Conservation (phyloP, 257 asterid genomes). For the Capsicum chinense region DNA sequence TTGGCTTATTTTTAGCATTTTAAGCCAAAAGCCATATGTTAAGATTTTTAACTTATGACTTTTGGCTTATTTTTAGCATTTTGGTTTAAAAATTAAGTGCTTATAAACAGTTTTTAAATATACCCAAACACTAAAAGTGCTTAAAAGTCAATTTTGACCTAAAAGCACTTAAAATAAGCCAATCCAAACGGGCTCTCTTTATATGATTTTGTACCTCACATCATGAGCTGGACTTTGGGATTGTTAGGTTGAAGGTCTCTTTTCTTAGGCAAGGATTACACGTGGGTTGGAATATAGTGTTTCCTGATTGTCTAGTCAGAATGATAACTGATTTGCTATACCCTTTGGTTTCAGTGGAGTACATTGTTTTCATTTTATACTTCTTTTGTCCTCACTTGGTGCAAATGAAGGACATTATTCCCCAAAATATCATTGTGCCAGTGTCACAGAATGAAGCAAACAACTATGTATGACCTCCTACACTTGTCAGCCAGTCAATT, state of each 20-base stretch:
- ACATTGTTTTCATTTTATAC: neutral
- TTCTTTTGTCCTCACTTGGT: neutral
- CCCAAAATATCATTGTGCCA: neutral
- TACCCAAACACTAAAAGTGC: no score
- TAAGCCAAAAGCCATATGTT: no score
- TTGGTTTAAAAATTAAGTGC: no score
- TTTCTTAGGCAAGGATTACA: neutral
- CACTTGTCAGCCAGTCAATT: neutral
- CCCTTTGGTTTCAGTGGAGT: neutral
- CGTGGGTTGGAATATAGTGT: neutral
- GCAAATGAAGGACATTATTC: neutral
- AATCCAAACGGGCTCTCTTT: neutral
- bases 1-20: no score
- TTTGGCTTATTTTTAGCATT: no score
- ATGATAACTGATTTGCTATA: neutral
- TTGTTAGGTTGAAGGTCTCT: neutral
- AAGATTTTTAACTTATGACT: no score
- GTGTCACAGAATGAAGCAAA: neutral
- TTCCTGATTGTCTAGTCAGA: neutral
- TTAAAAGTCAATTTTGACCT: no score
- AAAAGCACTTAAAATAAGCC: no score
- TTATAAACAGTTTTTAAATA: no score
- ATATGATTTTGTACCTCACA: neutral
- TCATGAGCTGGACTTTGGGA: neutral
- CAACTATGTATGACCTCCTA: neutral